Base-by-base conservation (phyloP, 331 rosid species). In the Malus hybrid region DNA sequence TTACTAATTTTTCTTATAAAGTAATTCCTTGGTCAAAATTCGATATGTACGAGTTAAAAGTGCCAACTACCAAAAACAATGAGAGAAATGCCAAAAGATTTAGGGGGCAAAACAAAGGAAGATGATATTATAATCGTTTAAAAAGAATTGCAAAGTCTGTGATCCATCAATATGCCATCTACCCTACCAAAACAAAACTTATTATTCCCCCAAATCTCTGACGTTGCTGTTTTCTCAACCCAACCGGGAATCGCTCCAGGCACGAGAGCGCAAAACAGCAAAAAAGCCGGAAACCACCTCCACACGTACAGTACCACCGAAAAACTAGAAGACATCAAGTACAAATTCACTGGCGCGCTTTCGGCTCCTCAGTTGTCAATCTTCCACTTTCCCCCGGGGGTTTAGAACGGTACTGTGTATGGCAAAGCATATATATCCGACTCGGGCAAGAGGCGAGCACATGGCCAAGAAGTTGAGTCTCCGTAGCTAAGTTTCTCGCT, bases 381-480 rank as follows among this genome's bases (percentile, higher is more conserved):
- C 70, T 65, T 76, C 84, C 56, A 46, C 53, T 29, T 16, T 13
- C 68, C 46, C 7, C n/a, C 20, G 20, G 14, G 20, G 56, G 61
- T 52, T 81, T 33, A 81, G 44, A 76, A 76, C 2, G 66, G 75
- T 20, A 61, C 71, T 2, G 78, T 73, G 55, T 26, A 77, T 2
- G 84, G 84, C 58, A 81, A 63, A 13, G 84, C 72, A 10, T 55
- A 77, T 50, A 50, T 9, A 52, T 77, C 81, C 4, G 36, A 78
- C 52, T 67, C 71, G 0, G 81, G 75, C 32, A 77, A 77, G 42
- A 36, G 60, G 32, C 29, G 33, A 7, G 81, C 78, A 5, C 42
- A 16, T 26, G 68, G 78, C 81, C 78, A 77, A 29, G 57, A 29
- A 1, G 44, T 20, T 5, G 30, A 50, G 61, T 73, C 72, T 11